Base-by-base conservation (phyloP, 768 basidiomycete species). In the Chalciporus piperatus region DNA sequence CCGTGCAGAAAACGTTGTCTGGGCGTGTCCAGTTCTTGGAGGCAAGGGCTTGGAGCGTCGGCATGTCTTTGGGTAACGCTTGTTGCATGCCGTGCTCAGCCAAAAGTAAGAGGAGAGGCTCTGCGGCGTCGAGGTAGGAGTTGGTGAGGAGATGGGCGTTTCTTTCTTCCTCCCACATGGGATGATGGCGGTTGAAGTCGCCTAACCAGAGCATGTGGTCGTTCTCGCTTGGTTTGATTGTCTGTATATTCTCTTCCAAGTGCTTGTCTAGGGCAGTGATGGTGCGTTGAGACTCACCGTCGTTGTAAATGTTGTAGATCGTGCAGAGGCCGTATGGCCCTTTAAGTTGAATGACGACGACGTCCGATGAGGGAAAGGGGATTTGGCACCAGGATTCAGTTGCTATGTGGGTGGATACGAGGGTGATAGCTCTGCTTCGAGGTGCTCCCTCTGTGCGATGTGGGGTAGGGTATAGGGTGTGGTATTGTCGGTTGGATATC, bases 171-270 rank as follows among this genome's bases (percentile, higher is more conserved):
- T 72, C 64, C 72, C 68, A 72, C 0, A 66, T 23, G 0, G 64
- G 62, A 47, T 72, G 69, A 40, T 73, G 69, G 1, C 59, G 33
- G 49, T 73, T 73, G 60, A 72, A 70, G 27, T 60, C 62, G 0
- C 70, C 61, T 0, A 67, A 46, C 64, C 55, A 63, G 0, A 61
- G 13, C 23, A 61, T 44, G 7, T 64, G 62, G 40, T 63, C 45
- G 16, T 23, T 17, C 3, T 6, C 38, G 8, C 28, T 11, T 7
- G 47, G 42, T 20, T 23, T n/a, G 3, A 49, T 27, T 19, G 2
- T 5, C 4, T 37, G 39, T 23, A 49, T 52, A 10, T 45, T 27
- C 1, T 13, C 17, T 3, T 33, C 17, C 10, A 55, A 37, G 45
- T 28, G 37, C 5, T 13, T 3, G 4, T 6, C 11, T 1, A 58